These are phyloP conservation scores for Jackrogersella multiformis DNA, from an alignment of 495 filamentous ascomycete genomes.

Conservation along the genomic window DNA sequence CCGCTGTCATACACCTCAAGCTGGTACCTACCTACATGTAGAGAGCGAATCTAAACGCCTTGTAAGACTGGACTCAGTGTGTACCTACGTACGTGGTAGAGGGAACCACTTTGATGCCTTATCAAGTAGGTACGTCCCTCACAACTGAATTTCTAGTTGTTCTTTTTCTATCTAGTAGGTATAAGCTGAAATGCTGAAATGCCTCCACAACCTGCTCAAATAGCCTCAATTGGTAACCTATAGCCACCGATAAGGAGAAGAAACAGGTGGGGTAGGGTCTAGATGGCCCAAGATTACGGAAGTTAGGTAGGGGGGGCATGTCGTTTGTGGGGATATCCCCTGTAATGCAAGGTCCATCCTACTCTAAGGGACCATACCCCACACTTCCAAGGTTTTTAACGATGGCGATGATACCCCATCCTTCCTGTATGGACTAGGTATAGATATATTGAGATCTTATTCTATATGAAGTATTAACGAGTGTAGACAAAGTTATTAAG, in stretches of 20 bases:
- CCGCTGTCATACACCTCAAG: conserved; percentile 22
- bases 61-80: background rate
- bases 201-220: conserved; percentile 60
- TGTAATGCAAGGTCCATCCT: too few species aligned
- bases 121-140: background rate
- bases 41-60: background rate
- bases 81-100: too few species aligned
- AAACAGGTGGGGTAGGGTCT: conserved; percentile 5
- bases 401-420: background rate
- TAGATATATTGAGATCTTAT: background rate
- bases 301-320: background rate
- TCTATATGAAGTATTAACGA: too few species aligned
- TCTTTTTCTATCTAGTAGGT: too few species aligned
- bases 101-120: background rate
- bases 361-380: conserved; percentile 1
- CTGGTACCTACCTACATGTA: too few species aligned
- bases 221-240: conserved; percentile 46
- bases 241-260: conserved; percentile 15
- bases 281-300: conserved; percentile 16
- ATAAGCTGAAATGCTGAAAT: background rate
- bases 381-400: conserved; percentile 7
- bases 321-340: conserved; percentile 17
- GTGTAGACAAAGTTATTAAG: background rate
- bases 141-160: background rate
- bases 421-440: background rate